Evolutionary conservation across 1,139 yeast genomes (phyloP), one percentile per base, ranked within the genome.

Genomic region (Hyphopichia pseudoburtonii): DNA sequence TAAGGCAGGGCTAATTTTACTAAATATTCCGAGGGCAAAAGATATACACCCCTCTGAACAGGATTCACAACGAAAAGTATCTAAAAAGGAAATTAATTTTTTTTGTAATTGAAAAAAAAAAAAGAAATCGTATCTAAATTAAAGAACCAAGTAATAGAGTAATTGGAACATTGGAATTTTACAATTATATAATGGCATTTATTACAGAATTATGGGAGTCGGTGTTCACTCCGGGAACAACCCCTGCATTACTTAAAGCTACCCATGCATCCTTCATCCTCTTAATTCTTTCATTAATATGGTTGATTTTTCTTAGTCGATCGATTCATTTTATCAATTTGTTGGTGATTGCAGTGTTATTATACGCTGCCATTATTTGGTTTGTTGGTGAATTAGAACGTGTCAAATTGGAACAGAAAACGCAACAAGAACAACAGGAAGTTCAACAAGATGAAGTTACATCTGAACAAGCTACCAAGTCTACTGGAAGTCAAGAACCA

Each of bases 151-250:
- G n/a, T n/a, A n/a, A n/a, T n/a, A n/a, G n/a, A n/a, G n/a, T n/a
- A n/a, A n/a, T n/a, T n/a, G n/a, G n/a, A n/a, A n/a, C n/a, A n/a
- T n/a, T n/a, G n/a, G n/a, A n/a, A n/a, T n/a, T n/a, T n/a, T n/a
- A n/a, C n/a, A n/a, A n/a, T n/a, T 11, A 26, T n/a, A 51, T 40
- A 51, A 57, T 63, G 62, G 46, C 66, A 23, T 82, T 86, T 57
- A 50, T 86, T 29, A 72, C 64, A 17, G 95, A 85, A 25, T 73
- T 92, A 34, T 90, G 97, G 97, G 82, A 85, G 43, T 85, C 96
- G 6, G 78, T 92, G 22, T 85, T 90, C 60, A 84, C 90, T n/a
- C 97, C 97, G 2, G 98, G 98, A 1, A 80, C 95, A 0, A 78
- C 92, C 0, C 97, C 97, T 1, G 89, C 95, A 1, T 72, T 92